Evolutionary conservation across 306 rosid species (phyloP), one percentile per base, ranked within the genome.

Genomic region (Mucuna pruriens): DNA sequence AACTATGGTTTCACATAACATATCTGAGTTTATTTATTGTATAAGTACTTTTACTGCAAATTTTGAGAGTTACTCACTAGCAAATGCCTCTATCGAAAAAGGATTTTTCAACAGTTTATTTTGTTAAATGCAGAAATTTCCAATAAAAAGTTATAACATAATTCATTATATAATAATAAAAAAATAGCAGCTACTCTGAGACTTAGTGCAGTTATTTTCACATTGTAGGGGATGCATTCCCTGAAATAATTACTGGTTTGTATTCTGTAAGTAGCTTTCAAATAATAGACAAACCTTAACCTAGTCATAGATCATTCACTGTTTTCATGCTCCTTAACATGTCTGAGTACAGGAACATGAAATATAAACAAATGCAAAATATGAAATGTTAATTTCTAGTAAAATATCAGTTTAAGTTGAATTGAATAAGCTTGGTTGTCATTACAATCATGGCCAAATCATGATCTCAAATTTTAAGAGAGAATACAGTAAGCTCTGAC

Each of bases 361-460:
- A 44, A 55, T 61, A 75, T 60, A 10, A 49, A 77, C 45, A 62
- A 76, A 23, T 11, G 10, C 6, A 58, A 38, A n/a, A 36, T 9
- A 70, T 9, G 15, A 58, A 29, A 17, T 51, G 48, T 11, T 15
- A 5, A 45, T 31, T 4, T 33, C 54, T 22, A 25, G 52, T 51
- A 85, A 74, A 74, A 67, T 34, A 62, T 34, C 11, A 49, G 13
- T 55, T 67, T 29, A 62, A 77, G 33, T 52, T 84, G 9, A 64
- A 44, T 13, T 55, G 78, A 54, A 69, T 81, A 36, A 85, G 60
- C 80, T 79, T 13, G 54, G 79, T 80, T 85, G 89, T 83, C 85
- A 74, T 61, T 36, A 77, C 70, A 85, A 91, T 88, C 62, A 85
- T 84, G 48, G 34, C 71, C 71, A 74, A 85, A 87, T 87, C 62